Conservation (phyloP, 1,284 basidiomycete genomes). For the Boletus mariae region DNA sequence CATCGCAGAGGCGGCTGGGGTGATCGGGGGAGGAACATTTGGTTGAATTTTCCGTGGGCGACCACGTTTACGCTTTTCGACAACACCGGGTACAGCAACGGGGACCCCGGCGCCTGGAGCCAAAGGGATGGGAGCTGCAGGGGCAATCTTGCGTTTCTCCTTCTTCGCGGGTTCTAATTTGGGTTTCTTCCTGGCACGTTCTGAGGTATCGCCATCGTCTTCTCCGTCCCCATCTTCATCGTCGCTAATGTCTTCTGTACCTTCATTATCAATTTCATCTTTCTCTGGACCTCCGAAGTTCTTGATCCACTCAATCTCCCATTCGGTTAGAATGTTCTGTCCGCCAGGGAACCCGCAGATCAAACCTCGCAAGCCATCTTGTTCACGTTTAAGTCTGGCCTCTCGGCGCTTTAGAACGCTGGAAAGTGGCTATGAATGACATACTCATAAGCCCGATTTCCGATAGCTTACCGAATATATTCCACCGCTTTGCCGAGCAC, state of each 20-base stretch:
- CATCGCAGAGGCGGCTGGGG: slow-evolving; percentile 13
- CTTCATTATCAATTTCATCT: slow-evolving; percentile 54
- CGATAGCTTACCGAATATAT: slow-evolving; percentile 55
- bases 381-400: slow-evolving; percentile 63
- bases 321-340: slow-evolving; percentile 60
- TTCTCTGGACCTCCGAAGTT: slow-evolving; percentile 71
- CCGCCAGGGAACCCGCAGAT: slow-evolving; percentile 69
- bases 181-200: slow-evolving; percentile 54
- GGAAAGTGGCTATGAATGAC: slow-evolving; percentile 5
- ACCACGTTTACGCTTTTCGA: slow-evolving; percentile 79
- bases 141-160: slow-evolving; percentile 49
- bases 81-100: slow-evolving; percentile 20
- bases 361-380: slow-evolving; percentile 65
- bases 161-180: slow-evolving; percentile 42
- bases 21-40: slow-evolving; percentile 25
- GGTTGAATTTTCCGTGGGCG: slow-evolving; percentile 57
- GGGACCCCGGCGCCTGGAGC: slow-evolving; percentile 17
- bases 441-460: not conserved
- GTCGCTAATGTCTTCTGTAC: slow-evolving; percentile 46
- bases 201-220: slow-evolving; percentile 48
- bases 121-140: slow-evolving; percentile 32
- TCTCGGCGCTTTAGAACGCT: slow-evolving; percentile 76
- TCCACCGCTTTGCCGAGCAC: slow-evolving; percentile 80
- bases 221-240: slow-evolving; percentile 57
- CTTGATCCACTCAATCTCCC: slow-evolving; percentile 70